phyloP scores from a whole-genome alignment of 2,329 filamentous ascomycete species.

The Penicillium sp. region DNA sequence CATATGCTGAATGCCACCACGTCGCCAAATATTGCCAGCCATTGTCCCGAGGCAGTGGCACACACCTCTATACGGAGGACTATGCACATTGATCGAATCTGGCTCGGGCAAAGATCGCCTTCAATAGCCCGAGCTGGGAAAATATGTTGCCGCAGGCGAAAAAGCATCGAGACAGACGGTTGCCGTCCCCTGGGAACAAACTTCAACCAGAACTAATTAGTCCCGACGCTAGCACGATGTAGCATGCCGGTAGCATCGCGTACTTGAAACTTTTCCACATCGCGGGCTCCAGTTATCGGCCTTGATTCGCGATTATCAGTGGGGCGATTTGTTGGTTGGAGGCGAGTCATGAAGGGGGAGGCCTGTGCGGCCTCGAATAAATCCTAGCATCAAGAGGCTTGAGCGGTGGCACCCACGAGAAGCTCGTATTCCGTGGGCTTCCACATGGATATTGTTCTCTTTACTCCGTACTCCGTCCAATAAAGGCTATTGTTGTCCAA shows the following conservation, averaged over 20 bases:
- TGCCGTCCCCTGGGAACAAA: neutral
- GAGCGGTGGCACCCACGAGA: neutral
- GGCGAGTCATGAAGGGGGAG: neutral
- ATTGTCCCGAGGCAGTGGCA: neutral
- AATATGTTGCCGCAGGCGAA: neutral
- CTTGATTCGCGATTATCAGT: neutral
- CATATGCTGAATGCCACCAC: neutral
- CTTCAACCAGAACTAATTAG: neutral
- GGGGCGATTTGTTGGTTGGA: neutral
- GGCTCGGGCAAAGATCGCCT: neutral
- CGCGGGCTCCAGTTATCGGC: neutral
- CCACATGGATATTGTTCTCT: neutral
- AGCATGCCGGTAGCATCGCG: neutral
- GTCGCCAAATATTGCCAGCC: neutral
- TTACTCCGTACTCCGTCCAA: too few species aligned
- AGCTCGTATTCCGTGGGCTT: neutral
- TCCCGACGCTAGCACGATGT: neutral
- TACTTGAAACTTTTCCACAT: neutral
- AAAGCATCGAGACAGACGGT: neutral
- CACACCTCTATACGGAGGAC: neutral
- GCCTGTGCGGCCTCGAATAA: neutral
- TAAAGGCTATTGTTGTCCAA: too few species aligned
- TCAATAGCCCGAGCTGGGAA: neutral
- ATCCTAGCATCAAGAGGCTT: neutral
- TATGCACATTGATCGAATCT: neutral